These are phyloP conservation scores for Mycena leptocephala DNA, from an alignment of 768 basidiomycete genomes.

Conservation along the genomic window DNA sequence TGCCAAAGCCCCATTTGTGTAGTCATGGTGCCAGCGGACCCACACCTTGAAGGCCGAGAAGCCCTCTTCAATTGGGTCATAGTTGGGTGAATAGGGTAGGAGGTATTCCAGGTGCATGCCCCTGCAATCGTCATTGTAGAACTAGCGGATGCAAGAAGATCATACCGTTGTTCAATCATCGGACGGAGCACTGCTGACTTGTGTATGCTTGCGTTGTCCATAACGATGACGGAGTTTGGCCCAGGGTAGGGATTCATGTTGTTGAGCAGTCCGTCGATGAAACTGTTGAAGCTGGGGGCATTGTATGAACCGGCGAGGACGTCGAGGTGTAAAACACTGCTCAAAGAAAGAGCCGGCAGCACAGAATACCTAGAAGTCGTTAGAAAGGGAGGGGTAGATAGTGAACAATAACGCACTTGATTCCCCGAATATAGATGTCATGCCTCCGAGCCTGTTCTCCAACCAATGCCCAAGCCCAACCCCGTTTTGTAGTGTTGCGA, in stretches of 20 bases:
- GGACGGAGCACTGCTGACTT: slow-evolving; percentile 23
- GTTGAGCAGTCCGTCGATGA: slow-evolving; percentile 41
- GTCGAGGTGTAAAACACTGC: background rate
- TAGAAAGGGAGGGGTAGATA: background rate
- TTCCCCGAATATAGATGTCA: slow-evolving; percentile 4
- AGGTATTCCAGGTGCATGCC: slow-evolving; percentile 2
- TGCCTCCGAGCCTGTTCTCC: slow-evolving; percentile 11
- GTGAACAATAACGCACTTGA: background rate
- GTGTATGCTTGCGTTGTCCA: slow-evolving; percentile 52
- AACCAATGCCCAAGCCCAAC: background rate
- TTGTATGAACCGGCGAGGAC: slow-evolving; percentile 12
- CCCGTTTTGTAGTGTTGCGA: background rate
- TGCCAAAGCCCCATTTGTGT: too few relatives aligned
- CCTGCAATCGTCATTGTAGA: background rate
- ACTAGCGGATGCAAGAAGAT: background rate
- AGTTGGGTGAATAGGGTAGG: slow-evolving; percentile 3
- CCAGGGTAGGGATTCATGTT: slow-evolving; percentile 49
- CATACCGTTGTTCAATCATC: slow-evolving; percentile 36
- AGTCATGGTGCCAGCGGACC: too few relatives aligned
- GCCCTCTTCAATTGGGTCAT: slow-evolving; percentile 8
- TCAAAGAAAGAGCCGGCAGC: background rate
- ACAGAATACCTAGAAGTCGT: background rate
- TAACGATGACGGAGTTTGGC: slow-evolving; percentile 40
- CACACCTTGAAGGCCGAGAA: too few relatives aligned
- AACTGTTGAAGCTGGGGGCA: slow-evolving; percentile 39